Evolutionary conservation across 2,329 filamentous ascomycete genomes (phyloP).

Genomic region (Passalora sequoiae): DNA sequence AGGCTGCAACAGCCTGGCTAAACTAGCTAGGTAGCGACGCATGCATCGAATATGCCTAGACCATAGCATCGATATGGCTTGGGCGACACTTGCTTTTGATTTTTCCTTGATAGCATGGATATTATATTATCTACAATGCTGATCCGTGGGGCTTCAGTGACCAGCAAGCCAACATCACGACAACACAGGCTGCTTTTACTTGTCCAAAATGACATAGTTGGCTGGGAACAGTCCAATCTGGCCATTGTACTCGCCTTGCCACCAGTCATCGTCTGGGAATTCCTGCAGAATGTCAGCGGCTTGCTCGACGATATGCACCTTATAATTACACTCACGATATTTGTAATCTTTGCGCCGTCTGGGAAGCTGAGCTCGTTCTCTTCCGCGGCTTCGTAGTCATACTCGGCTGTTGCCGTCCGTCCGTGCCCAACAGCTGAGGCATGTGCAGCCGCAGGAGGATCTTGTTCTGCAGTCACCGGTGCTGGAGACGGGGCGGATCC

Average conservation of each 20-base stretch:
- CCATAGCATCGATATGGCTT: no score
- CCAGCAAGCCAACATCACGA: neutral
- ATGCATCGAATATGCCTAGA: no score
- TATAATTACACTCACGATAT: conserved; percentile 57
- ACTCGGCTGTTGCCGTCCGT: conserved; percentile 69
- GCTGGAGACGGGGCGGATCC: conserved; percentile 41
- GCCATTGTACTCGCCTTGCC: conserved; percentile 82
- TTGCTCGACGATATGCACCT: neutral
- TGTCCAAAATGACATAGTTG: conserved; percentile 47
- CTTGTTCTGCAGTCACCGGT: conserved; percentile 33
- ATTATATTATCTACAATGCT: neutral
- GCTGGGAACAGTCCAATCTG: conserved; percentile 72
- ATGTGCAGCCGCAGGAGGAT: conserved; percentile 24
- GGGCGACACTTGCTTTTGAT: neutral
- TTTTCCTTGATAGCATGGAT: neutral
- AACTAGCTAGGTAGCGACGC: no score
- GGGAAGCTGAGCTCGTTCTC: conserved; percentile 85
- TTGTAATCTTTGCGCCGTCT: conserved; percentile 75
- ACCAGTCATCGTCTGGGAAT: conserved; percentile 99
- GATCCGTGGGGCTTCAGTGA: neutral
- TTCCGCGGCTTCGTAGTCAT: conserved; percentile 95
- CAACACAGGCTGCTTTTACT: conserved; percentile 35
- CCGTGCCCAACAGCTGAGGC: conserved; percentile 41
- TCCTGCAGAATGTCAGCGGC: conserved; percentile 51
- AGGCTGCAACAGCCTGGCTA: no score